Conservation (phyloP, 805 yeast species). For the Yueomyces sp. region DNA sequence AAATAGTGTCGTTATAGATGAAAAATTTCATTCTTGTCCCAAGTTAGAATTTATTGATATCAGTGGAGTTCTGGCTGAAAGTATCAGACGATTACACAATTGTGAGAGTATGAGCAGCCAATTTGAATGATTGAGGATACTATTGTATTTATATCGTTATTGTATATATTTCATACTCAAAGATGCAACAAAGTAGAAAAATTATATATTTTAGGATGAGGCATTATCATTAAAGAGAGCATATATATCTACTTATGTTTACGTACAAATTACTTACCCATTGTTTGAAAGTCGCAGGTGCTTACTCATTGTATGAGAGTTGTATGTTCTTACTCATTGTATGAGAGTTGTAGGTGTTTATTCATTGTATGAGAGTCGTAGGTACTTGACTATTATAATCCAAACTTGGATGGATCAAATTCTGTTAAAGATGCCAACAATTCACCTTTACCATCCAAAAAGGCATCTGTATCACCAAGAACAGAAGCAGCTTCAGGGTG, state of each 20-base stretch:
- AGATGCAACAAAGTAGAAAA: too few species aligned
- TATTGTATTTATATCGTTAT: too few species aligned
- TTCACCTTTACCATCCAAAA: conserved; percentile 46
- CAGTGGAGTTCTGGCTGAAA: conserved; percentile 80
- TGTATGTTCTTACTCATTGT: too few species aligned
- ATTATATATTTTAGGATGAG: background rate
- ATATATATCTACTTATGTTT: too few species aligned
- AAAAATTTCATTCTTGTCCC: conserved; percentile 33
- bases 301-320: too few species aligned
- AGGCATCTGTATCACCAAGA: conserved; percentile 37
- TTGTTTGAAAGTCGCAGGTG: too few species aligned
- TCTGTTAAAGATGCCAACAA: conserved; percentile 37
- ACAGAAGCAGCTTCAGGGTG: conserved; percentile 56
- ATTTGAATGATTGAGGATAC: background rate
- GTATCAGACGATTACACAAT: conserved; percentile 85
- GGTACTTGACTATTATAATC: conserved; percentile 21
- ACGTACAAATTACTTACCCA: too few species aligned
- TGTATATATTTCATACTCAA: too few species aligned
- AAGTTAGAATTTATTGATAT: conserved; percentile 76
- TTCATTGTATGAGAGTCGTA: too few species aligned
- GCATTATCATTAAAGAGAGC: background rate
- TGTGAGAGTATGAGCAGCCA: conserved; percentile 67
- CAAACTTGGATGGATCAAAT: conserved; percentile 37
- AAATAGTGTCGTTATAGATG: conserved; percentile 50
- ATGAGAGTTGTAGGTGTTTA: too few species aligned